Conservation (phyloP, 1,284 basidiomycete genomes). For the Cystobasidiaceae sp. region DNA sequence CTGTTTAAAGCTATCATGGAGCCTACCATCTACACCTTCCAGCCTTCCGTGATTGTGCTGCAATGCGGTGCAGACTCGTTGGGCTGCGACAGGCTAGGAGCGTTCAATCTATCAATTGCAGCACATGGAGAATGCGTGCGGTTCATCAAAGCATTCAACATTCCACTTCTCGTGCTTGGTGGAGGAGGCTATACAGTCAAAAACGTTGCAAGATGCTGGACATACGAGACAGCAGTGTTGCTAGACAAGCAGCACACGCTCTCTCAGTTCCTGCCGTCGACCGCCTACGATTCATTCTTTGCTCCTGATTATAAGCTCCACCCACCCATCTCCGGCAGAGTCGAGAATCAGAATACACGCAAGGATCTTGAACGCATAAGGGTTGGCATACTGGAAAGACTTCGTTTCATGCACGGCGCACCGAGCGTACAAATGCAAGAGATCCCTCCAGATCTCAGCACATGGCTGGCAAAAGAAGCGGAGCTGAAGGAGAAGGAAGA, state of each 20-base stretch:
- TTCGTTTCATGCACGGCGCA: slow-evolving; percentile 88
- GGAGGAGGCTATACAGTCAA: slow-evolving; percentile 85
- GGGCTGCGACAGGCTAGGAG: slow-evolving; percentile 87
- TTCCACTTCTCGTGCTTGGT: slow-evolving; percentile 84
- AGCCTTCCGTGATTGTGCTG: slow-evolving; percentile 84
- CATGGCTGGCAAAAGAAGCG: slow-evolving; percentile 60
- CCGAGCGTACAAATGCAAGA: slow-evolving; percentile 95
- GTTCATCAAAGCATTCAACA: slow-evolving; percentile 84
- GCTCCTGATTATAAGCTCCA: slow-evolving; percentile 87
- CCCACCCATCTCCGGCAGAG: slow-evolving; percentile 79
- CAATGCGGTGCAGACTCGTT: slow-evolving; percentile 97
- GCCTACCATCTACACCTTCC: slow-evolving; percentile 83
- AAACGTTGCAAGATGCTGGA: slow-evolving; percentile 97
- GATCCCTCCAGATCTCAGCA: slow-evolving; percentile 81
- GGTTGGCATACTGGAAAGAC: slow-evolving; percentile 76
- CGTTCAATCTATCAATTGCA: slow-evolving; percentile 98
- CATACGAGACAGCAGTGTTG: slow-evolving; percentile 94
- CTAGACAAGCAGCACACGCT: slow-evolving; percentile 66
- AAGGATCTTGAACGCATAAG: slow-evolving; percentile 79
- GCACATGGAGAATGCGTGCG: slow-evolving; percentile 97
- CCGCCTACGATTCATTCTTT: slow-evolving; percentile 91
- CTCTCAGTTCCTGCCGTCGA: slow-evolving; percentile 78
- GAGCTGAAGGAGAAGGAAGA: slow-evolving; percentile 54
- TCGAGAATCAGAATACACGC: slow-evolving; percentile 87
- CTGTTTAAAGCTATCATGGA: slow-evolving; percentile 96